Base-by-base conservation (phyloP, 805 yeast species). In the Candida quercuum region DNA sequence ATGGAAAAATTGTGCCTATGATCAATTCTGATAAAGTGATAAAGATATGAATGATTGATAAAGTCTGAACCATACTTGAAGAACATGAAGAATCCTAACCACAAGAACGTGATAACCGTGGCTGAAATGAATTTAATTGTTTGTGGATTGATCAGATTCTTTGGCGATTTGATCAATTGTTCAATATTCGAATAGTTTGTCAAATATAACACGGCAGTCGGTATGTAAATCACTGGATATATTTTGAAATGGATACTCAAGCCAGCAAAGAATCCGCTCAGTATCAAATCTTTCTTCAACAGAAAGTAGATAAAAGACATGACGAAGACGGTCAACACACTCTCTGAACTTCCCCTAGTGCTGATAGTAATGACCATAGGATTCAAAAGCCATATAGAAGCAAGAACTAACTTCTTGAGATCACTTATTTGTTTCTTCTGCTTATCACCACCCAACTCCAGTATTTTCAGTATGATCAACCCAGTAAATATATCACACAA, bases 291-390 rank as follows among this genome's bases (percentile, higher is more conserved):
- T 4, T 67, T 66, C 2, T 64, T 59, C 18, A 68, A 40, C n/a
- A 80, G 52, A 28, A 55, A 63, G 49, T 74, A 78, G 1, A 85
- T 51, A 29, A 79, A 62, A 7, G 71, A 54, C 70, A 87, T 73
- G 3, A 88, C 72, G 47, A 91, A 64, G 23, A 86, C 88, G 2
- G 94, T 86, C 32, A 93, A 60, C 1, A 93, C 69, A 43, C 96
- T 88, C 54, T 93, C 99, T 0, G 96, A 83, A 20, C 93, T 85
- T 1, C 99, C 99, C 32, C 99, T 69, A 0, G 97, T 87, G 46
- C 91, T 80, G 34, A 93, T 93, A 1, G 95, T 87, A 23, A 82
- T 76, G 1, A 89, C 98, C 93, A 93, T 85, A 13, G 99, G 98
- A 56, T 93, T 93, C 48, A 87, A 67, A 15, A 93, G 67, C 98